phyloP scores from a whole-genome alignment of 2,329 filamentous ascomycete genomes.

The Furcasterigmium furcatum region DNA sequence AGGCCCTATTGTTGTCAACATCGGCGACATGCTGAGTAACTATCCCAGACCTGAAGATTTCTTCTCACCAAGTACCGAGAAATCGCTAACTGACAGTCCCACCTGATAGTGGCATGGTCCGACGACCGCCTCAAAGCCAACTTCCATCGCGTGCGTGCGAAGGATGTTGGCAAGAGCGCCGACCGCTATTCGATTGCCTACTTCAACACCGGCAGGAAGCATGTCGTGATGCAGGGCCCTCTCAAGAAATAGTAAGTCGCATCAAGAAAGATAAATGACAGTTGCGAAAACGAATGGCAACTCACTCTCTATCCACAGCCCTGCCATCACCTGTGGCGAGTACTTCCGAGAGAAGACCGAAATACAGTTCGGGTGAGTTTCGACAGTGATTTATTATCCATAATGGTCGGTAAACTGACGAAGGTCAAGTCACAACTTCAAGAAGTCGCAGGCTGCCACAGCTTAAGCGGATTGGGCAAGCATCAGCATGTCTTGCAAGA shows the following conservation, averaged over 20 bases:
- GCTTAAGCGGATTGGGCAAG: no score
- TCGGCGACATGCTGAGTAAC: conserved; percentile 37
- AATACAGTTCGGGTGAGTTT: conserved; percentile 1
- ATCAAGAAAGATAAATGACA: no score
- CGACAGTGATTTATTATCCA: no score
- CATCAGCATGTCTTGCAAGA: no score
- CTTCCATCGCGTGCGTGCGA: conserved; percentile 41
- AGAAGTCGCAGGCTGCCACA: no score
- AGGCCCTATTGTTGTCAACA: conserved; percentile 29
- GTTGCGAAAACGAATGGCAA: no score
- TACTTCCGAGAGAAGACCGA: conserved; percentile 2
- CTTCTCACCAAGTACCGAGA: conserved; percentile 16
- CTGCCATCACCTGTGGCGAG: conserved; percentile 1
- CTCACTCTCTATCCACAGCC: no score
- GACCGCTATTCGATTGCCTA: conserved; percentile 22
- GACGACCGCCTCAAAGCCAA: conserved; percentile 55
- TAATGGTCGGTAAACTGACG: no score
- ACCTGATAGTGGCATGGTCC: conserved; percentile 44
- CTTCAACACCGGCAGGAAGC: conserved; percentile 50
- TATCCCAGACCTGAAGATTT: no score
- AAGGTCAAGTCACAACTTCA: no score
- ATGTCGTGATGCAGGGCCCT: conserved; percentile 45
- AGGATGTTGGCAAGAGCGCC: conserved; percentile 9
- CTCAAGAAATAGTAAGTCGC: conserved; percentile 39
- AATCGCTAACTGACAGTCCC: neutral